Evolutionary conservation across 1,284 basidiomycete genomes (phyloP).

Genomic region (Pholiota adiposa): DNA sequence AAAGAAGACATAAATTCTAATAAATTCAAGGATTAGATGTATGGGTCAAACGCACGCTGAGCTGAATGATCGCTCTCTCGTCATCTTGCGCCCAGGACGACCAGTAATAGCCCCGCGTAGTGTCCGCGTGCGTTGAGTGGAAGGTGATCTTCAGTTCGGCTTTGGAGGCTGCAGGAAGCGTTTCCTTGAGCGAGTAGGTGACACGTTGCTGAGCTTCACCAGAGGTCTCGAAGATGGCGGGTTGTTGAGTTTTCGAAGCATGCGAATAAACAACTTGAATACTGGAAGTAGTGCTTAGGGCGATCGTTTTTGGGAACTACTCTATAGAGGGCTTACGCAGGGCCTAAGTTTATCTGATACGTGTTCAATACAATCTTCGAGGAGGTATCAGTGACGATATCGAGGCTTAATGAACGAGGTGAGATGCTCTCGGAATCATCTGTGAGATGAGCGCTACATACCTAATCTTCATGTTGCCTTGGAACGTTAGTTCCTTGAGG

Average conservation of each 20-base stretch:
- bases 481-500: conserved; percentile 75
- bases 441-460: no score
- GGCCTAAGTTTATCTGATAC: conserved; percentile 69
- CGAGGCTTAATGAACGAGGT: no score
- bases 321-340: conserved; percentile 43
- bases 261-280: conserved; percentile 64
- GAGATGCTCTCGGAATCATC: no score
- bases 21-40: no score
- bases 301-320: background rate
- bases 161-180: conserved; percentile 63
- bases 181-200: conserved; percentile 57
- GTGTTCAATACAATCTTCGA: conserved; percentile 75
- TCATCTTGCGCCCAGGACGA: conserved; percentile 59
- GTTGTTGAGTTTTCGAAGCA: conserved; percentile 56
- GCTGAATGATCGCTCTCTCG: conserved; percentile 68
- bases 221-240: conserved; percentile 51
- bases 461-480: conserved; percentile 71
- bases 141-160: conserved; percentile 68
- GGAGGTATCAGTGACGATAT: conserved; percentile 71
- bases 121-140: conserved; percentile 64
- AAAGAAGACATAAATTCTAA: background rate
- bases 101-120: conserved; percentile 78
- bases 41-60: conserved; percentile 50
- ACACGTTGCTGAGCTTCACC: conserved; percentile 70
- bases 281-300: conserved; percentile 25